Base-by-base conservation (phyloP, 176 grass and related monocot genomes). In the Aegilops tauschii region DNA sequence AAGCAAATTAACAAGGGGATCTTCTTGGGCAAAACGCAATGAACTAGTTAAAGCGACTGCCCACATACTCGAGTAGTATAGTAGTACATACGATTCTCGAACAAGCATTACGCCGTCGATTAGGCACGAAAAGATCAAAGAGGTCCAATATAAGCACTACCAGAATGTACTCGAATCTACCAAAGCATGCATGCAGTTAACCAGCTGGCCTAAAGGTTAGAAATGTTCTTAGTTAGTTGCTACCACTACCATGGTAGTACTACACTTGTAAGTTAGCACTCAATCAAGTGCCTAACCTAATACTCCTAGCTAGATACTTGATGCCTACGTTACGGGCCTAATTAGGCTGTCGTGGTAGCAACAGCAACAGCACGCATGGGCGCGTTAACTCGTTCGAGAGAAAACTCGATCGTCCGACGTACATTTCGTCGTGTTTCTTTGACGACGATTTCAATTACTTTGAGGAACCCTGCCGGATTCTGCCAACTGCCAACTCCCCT, bases 391-490 rank as follows among this genome's bases (percentile, higher is more conserved):
- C 21, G 18, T 59, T 59, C 54, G 18, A 70, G 8, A 5, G 16
- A 17, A 32, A 35, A 73, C n/a, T 16, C 11, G 37, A 25, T 45
- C 10, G 12, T 27, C 13, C 37, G 21, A 37, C 7, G 21, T 25
- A 14, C 69, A 73, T 39, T 59, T 59, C 18, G 54, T 8, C 54
- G 54, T 44, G 16, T 73, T 20, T 31, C 9, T 17, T 78, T 36
- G 50, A 59, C 73, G 73, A 3, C 3, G 30, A 20, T 62, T 79
- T 54, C 50, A 54, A 18, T 39, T 9, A 1, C 8, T 30, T 87
- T 65, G 78, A 87, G 72, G 86, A 82, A 76, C 17, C 45, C 70
- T 76, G 52, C 86, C 79, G 70, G 84, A 86, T 34, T 86, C 84
- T 17, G 76, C 84, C 72, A 49, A 75, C 72, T 75, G 72, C 23